Evolutionary conservation across 805 yeast genomes (phyloP).

Genomic region (Torulaspora quercuum): DNA sequence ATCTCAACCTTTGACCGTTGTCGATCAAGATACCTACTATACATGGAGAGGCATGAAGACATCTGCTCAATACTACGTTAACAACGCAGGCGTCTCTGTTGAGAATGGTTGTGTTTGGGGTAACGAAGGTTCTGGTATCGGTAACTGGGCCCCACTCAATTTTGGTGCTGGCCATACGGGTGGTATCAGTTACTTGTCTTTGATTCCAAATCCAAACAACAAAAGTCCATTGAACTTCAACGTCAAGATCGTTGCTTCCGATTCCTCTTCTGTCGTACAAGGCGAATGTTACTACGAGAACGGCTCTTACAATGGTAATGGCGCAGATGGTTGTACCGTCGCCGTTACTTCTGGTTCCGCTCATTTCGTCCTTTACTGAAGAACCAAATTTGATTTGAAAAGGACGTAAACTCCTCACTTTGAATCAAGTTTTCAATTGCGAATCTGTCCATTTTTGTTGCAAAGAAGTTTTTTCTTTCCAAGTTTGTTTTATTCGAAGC

Average conservation of each 20-base stretch:
- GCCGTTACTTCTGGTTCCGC: constrained; percentile 83
- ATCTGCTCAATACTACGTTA: constrained; percentile 95
- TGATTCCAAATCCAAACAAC: constrained; percentile 96
- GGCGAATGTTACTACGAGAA: constrained; percentile 80
- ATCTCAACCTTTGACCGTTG: constrained; percentile 68
- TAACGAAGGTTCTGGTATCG: constrained; percentile 66
- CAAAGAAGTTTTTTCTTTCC: background rate
- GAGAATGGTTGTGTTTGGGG: constrained; percentile 98
- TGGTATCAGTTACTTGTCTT: constrained; percentile 75
- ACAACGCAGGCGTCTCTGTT: constrained; percentile 88
- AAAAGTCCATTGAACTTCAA: constrained; percentile 61
- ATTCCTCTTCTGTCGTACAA: constrained; percentile 54
- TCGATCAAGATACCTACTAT: constrained; percentile 73
- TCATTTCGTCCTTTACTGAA: constrained; percentile 66
- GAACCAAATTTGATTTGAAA: background rate
- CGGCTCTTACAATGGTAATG: constrained; percentile 54
- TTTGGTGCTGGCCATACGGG: constrained; percentile 83
- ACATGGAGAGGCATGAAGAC: constrained; percentile 77
- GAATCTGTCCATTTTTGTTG: constrained; percentile 9
- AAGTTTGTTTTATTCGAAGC: too few relatives aligned
- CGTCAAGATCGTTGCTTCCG: constrained; percentile 73
- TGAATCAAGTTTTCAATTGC: constrained; percentile 2
- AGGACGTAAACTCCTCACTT: too few relatives aligned
- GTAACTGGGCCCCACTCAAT: constrained; percentile 98
- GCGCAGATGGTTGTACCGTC: constrained; percentile 89